Conservation (phyloP, 441 rosid genomes). For the Populus hybrid region DNA sequence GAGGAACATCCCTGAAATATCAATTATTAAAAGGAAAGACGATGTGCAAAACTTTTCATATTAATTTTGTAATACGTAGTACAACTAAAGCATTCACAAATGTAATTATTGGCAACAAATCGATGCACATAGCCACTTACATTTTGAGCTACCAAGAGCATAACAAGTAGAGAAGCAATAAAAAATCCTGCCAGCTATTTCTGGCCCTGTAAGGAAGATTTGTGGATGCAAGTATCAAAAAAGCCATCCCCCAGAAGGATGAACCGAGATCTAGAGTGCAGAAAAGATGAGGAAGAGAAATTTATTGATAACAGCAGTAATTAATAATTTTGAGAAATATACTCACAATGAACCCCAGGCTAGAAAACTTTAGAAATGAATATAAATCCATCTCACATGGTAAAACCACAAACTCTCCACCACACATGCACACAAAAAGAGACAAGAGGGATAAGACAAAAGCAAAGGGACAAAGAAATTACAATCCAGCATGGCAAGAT, state of each 20-base stretch:
- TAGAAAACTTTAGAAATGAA: conserved; percentile 4
- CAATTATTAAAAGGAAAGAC: neutral
- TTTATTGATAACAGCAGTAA: neutral
- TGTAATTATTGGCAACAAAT: conserved; percentile 4
- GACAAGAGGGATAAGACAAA: too few relatives aligned
- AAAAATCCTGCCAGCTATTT: too few relatives aligned
- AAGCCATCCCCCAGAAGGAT: conserved; percentile 99
- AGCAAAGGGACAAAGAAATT: conserved; percentile 35
- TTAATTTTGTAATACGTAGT: neutral
- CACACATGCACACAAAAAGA: conserved; percentile 5
- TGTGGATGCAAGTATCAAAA: conserved; percentile 86
- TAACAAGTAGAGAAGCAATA: conserved; percentile 63
- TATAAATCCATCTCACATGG: conserved; percentile 1
- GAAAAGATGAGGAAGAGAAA: conserved; percentile 1
- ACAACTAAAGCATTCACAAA: neutral
- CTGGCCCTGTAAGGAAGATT: too few relatives aligned
- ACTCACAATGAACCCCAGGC: neutral
- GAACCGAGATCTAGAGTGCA: conserved; percentile 76
- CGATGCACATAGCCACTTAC: conserved; percentile 41
- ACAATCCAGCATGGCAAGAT: conserved; percentile 98
- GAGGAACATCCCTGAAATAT: too few relatives aligned
- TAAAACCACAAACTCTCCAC: conserved; percentile 33
- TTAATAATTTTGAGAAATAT: conserved; percentile 4
- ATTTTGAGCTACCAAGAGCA: conserved; percentile 78
- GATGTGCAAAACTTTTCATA: neutral